These are phyloP conservation scores for Lolium multiflorum DNA, from an alignment of 176 grass and related monocot species.

Conservation along the genomic window DNA sequence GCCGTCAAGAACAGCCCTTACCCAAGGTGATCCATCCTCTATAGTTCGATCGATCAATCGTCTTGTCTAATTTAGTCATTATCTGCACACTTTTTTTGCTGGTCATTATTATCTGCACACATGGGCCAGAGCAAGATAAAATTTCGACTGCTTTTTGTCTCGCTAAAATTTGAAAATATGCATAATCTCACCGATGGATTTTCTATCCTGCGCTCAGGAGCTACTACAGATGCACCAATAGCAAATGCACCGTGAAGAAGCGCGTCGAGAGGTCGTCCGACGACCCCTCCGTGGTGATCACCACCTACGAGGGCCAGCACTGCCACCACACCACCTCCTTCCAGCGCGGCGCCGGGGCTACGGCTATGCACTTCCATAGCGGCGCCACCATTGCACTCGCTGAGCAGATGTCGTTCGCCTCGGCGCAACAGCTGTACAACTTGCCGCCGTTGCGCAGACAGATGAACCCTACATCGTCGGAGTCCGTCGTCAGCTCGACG, in stretches of 20 bases:
- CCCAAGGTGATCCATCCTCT: conserved; percentile 60
- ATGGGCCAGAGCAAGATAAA: background rate
- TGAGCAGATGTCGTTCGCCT: conserved; percentile 52
- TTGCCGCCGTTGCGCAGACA: conserved; percentile 37
- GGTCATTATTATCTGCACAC: background rate
- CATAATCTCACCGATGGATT: background rate
- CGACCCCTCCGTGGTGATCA: conserved; percentile 80
- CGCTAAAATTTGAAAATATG: no score
- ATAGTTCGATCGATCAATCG: background rate
- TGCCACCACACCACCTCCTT: conserved; percentile 66
- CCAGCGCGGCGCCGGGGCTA: conserved; percentile 37
- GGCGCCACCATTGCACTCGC: conserved; percentile 47
- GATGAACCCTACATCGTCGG: background rate
- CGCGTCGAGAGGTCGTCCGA: conserved; percentile 82
- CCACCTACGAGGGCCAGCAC: conserved; percentile 97
- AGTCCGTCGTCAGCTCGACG: background rate
- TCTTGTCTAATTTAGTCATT: background rate
- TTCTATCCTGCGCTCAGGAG: conserved; percentile 57
- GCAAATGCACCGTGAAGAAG: conserved; percentile 92
- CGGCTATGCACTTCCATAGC: conserved; percentile 39
- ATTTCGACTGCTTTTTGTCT: background rate
- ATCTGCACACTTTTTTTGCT: background rate
- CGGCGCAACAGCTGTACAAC: conserved; percentile 39
- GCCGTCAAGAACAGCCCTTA: conserved; percentile 95
- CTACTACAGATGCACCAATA: conserved; percentile 93